Evolutionary conservation across 352 stramenopile species (phyloP), one percentile per base, ranked within the genome.

Genomic region (Globisporangium radiosum): DNA sequence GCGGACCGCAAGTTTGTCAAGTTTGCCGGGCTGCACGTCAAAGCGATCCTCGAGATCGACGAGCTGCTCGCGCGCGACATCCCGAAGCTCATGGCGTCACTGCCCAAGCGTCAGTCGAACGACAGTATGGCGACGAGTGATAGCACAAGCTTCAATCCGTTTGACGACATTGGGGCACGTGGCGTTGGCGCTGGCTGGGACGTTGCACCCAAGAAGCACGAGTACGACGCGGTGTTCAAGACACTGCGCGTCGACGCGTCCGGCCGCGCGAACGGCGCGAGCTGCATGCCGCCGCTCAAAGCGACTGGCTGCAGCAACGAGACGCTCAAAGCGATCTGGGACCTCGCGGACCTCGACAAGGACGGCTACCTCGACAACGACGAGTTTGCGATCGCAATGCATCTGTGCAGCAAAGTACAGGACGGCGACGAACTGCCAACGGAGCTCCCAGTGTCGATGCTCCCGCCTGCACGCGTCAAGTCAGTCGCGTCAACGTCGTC

Each of bases 31-130:
- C 70, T 99, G 7, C 97, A 98, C 71, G 87, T 97, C 59, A 96
- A 93, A 42, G 82, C 97, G 58, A 93, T 99, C 43, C 88, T 97
- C 44, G 95, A 99, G 63, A 98, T 99, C 73, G 97, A 99, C 67
- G 96, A 98, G 13, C 78, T 99, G n/a, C 96, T 99, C 36, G 92
- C 90, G 15, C 87, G 94, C 39, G 97, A 99, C 60, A 99, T 99
- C 57, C 96, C 97, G 37, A 90, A 95, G 54, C 78, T 99, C 58
- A 92, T 95, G 83, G 68, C 88, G 15, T 63, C 78, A 54, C 53
- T 91, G 55, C 85, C 83, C 4, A 91, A 90, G 59, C 73, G 75
- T 36, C 52, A 58, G 2, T 58, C 54, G 3, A 56, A 40, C 3
- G 58, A 61, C 7, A 62, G 51, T 4, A 62, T 8, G 1, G 25